Evolutionary conservation across 257 asterid genomes (phyloP).

Genomic region (Verbascum thapsus): DNA sequence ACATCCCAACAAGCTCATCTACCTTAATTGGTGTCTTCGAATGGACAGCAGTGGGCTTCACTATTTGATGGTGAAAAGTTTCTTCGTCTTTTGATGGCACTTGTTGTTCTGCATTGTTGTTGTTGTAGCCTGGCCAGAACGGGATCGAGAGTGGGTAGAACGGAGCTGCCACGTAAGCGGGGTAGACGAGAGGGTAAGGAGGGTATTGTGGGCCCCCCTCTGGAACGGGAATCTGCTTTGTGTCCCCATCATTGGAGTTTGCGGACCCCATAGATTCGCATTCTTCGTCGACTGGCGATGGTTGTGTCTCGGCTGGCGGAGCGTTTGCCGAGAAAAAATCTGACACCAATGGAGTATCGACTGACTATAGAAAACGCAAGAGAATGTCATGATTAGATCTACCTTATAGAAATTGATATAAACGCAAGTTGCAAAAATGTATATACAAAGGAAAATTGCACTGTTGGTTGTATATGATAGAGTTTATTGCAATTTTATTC

Average conservation of each 20-base stretch:
- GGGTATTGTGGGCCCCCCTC: slow-evolving; percentile 60
- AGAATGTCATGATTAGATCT: slow-evolving; percentile 15
- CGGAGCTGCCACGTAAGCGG: slow-evolving; percentile 83
- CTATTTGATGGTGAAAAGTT: slow-evolving; percentile 80
- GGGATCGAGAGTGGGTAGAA: slow-evolving; percentile 69
- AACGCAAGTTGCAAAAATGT: neutral
- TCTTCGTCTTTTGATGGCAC: too few relatives aligned
- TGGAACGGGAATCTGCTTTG: slow-evolving; percentile 43
- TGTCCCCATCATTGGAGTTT: slow-evolving; percentile 60
- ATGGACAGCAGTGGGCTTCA: slow-evolving; percentile 92
- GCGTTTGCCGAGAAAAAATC: slow-evolving; percentile 62
- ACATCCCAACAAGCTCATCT: slow-evolving; percentile 89
- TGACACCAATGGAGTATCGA: slow-evolving; percentile 57
- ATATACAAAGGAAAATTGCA: too few relatives aligned
- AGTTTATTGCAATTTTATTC: too few relatives aligned
- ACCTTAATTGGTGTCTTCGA: slow-evolving; percentile 83
- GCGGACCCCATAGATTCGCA: slow-evolving; percentile 85
- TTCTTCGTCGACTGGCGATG: slow-evolving; percentile 65
- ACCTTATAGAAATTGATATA: slow-evolving; percentile 12
- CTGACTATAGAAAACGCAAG: slow-evolving; percentile 51
- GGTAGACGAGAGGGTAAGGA: slow-evolving; percentile 73
- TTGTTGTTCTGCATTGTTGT: too few relatives aligned
- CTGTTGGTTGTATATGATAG: too few relatives aligned
- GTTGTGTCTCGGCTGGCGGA: slow-evolving; percentile 54
- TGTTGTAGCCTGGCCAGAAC: slow-evolving; percentile 73